Evolutionary conservation across 2,329 filamentous ascomycete species (phyloP), one percentile per base, ranked within the genome.

Genomic region (Sphaerulina populicola): DNA sequence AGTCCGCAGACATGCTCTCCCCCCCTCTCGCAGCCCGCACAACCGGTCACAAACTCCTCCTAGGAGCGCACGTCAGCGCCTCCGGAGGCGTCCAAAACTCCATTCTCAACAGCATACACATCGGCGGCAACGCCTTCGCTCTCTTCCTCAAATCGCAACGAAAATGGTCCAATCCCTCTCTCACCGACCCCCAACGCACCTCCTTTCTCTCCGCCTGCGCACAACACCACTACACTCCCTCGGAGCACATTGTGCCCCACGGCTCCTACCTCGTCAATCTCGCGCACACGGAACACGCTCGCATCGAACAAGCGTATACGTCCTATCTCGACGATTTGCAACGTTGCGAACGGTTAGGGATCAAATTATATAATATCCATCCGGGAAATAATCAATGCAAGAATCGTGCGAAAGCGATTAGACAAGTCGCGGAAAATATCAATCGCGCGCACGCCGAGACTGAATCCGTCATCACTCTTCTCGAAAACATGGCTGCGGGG

Each of bases 221-320:
- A 45, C 72, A 82, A 44, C 81, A 91, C 66, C 72, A 73, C 44
- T 95, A 91, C 68, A 81, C 87, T 62, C 78, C 82, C 6, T 75
- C 75, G 51, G 79, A 80, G 65, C 83, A 88, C 70, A 80, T 89
- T 63, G 81, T 98, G 1, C 93, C 93, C 0, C 93, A 98, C 66
- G 93, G 93, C 31, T 94, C 88, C 1, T 98, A 98, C 68, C 83
- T 98, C 6, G 89, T 98, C 64, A 98, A 98, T 66, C 80, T 98
- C 5, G 93, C 93, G 0, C 88, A 95, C 64, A 77, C 82, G 4
- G 90, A 97, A 63, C 68, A 79, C 23, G 77, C 77, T 36, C 94
- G 94, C 67, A 87, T 89, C 1, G 77, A 81, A 46, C 89, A 97
- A 72, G 90, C 90, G 1, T 96, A 94, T 66, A 77, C 74, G 36